Percentiles rank a stretch among this genome's conserved stretches.
Conservation (phyloP, 306 rosid species). For the Phaseolus lunatus region DNA sequence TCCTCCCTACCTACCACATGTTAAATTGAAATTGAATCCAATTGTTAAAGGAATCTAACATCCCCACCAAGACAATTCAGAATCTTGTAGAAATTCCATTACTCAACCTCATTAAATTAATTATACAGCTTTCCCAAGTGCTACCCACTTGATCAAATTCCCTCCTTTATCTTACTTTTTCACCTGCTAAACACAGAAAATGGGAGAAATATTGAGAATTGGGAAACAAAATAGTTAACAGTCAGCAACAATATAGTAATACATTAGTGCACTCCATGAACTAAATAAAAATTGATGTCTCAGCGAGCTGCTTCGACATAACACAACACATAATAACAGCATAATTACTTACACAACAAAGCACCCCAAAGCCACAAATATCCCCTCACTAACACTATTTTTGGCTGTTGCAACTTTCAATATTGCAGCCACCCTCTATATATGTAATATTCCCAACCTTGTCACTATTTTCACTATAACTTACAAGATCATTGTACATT, state of each 20-base stretch:
- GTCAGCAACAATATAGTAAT: conserved; percentile 39
- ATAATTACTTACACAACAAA: conserved; percentile 59
- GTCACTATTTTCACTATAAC: conserved; percentile 59
- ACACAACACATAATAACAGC: conserved; percentile 45
- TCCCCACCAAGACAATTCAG: too few relatives aligned
- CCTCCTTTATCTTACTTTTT: too few relatives aligned
- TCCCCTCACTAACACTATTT: conserved; percentile 19
- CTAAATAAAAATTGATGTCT: conserved; percentile 59
- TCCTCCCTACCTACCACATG: too few relatives aligned
- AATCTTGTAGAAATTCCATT: too few relatives aligned
- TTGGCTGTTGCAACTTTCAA: conserved; percentile 50
- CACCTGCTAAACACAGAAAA: background rate
- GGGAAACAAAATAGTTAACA: conserved; percentile 37
- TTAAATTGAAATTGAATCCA: too few relatives aligned
- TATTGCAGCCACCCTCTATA: conserved; percentile 60
- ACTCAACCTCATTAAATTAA: too few relatives aligned
- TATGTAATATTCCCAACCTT: conserved; percentile 57
- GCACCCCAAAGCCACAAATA: conserved; percentile 37
- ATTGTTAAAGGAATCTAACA: too few relatives aligned
- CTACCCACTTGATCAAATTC: too few relatives aligned
- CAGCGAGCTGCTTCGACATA: conserved; percentile 90
- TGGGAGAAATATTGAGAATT: background rate
- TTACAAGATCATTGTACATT: conserved; percentile 75
- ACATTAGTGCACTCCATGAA: conserved; percentile 42
- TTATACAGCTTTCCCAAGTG: too few relatives aligned